Conservation (phyloP, 2,329 filamentous ascomycete species). For the Aspergillus pseudonomiae region DNA sequence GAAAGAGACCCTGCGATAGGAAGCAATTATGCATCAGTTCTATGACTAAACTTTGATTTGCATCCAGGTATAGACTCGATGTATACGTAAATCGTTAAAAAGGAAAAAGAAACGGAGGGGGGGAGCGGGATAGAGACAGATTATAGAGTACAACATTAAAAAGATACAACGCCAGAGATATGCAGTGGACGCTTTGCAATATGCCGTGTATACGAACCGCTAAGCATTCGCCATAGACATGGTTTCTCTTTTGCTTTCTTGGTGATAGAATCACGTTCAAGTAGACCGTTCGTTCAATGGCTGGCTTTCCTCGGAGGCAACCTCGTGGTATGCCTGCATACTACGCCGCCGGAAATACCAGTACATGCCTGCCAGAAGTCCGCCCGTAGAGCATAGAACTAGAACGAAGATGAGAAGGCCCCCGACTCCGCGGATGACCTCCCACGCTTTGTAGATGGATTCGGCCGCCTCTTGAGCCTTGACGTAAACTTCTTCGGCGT, state of each 20-base stretch:
- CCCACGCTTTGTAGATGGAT: slow-evolving; percentile 33
- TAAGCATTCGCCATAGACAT: not conserved
- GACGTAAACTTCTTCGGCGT: slow-evolving; percentile 8
- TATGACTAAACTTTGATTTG: not conserved
- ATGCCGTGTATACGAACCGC: not conserved
- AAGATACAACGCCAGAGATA: slow-evolving; percentile 6
- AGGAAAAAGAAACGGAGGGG: not conserved
- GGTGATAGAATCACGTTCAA: not conserved
- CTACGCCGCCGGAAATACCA: slow-evolving; percentile 26
- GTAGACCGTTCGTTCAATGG: slow-evolving; percentile 22
- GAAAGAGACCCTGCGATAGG: not conserved
- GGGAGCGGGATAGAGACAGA: not conserved
- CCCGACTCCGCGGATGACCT: slow-evolving; percentile 34
- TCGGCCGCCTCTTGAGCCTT: slow-evolving; percentile 31
- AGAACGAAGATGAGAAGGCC: slow-evolving; percentile 34
- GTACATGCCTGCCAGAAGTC: slow-evolving; percentile 25
- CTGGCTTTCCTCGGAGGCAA: slow-evolving; percentile 33
- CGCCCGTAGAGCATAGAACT: slow-evolving; percentile 27
- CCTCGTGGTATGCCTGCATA: slow-evolving; percentile 30
- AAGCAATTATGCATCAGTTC: not conserved
- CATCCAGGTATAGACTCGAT: not conserved
- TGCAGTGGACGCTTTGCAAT: not conserved
- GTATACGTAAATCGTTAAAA: slow-evolving; percentile 8
- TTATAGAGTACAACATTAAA: not conserved
- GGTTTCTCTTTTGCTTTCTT: not conserved